Percentiles rank a stretch among this genome's conserved stretches.
Evolutionary conservation across 2,329 filamentous ascomycete genomes (phyloP).

Genomic region (Anthostomella pinea): DNA sequence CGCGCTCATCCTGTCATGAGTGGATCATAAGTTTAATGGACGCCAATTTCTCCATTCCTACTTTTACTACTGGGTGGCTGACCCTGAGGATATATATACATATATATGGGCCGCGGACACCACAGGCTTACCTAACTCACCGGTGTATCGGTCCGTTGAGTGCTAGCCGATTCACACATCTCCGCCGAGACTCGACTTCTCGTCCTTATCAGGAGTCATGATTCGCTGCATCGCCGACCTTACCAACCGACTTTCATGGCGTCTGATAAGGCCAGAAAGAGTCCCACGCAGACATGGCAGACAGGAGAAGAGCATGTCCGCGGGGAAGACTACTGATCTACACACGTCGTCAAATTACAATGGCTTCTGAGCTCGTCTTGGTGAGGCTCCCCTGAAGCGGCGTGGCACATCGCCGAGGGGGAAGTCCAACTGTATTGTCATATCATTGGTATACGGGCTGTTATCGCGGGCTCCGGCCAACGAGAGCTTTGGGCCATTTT

Average conservation of each 20-base stretch:
- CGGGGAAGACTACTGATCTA: slow-evolving; percentile 16
- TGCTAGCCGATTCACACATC: slow-evolving; percentile 24
- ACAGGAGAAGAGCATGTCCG: slow-evolving; percentile 21
- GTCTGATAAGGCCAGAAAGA: slow-evolving; percentile 21
- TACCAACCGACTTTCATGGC: slow-evolving; percentile 13
- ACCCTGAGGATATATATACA: too few relatives aligned
- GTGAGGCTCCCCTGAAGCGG: too few relatives aligned
- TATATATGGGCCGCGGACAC: too few relatives aligned
- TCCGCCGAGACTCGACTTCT: slow-evolving; percentile 20
- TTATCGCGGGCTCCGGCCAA: not conserved
- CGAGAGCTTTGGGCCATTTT: not conserved
- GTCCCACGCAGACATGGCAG: slow-evolving; percentile 7
- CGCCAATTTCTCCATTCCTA: too few relatives aligned
- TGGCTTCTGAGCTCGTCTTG: too few relatives aligned
- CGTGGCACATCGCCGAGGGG: too few relatives aligned
- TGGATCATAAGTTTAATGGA: too few relatives aligned
- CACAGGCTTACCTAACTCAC: slow-evolving; percentile 5
- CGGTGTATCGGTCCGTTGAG: slow-evolving; percentile 1
- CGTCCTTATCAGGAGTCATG: slow-evolving; percentile 23
- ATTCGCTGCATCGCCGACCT: slow-evolving; percentile 22
- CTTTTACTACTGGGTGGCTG: too few relatives aligned
- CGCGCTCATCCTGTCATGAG: too few relatives aligned
- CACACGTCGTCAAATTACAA: slow-evolving; percentile 24
- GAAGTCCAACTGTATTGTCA: too few relatives aligned
- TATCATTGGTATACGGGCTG: too few relatives aligned